Conservation (phyloP, 192 early-diverging fungal genomes). For the Umbelopsis vinacea region DNA sequence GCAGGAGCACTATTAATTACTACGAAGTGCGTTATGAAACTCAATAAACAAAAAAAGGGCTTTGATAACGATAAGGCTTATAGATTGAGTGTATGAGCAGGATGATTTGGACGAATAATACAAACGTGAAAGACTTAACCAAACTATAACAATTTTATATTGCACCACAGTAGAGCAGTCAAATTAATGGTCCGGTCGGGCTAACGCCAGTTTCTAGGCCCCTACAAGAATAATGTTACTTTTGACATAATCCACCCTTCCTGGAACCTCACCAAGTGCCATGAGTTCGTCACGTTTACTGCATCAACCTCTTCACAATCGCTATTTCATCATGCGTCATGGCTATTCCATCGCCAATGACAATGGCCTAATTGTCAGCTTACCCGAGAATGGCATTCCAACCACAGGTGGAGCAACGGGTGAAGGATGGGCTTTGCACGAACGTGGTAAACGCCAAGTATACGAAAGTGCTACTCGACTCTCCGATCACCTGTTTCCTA, state of each 20-base stretch:
- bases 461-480: conserved; percentile 39
- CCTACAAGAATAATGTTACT: no score
- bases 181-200: neutral
- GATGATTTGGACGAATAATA: no score
- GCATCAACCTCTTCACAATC: conserved; percentile 32
- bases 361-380: conserved; percentile 54
- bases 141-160: no score
- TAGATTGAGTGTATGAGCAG: no score
- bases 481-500: conserved; percentile 29
- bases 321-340: conserved; percentile 56
- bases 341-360: conserved; percentile 63
- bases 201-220: no score
- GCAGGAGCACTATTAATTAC: no score
- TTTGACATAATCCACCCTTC: neutral
- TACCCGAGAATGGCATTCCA: conserved; percentile 55
- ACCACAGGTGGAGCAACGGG: conserved; percentile 49
- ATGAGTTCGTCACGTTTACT: neutral
- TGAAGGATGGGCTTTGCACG: conserved; percentile 55
- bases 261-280: neutral
- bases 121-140: no score
- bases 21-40: no score
- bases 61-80: no score
- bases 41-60: no score
- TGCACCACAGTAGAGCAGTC: no score
- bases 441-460: conserved; percentile 54